Evolutionary conservation across 2,329 filamentous ascomycete genomes (phyloP).

Genomic region (Aspergillus cejpii): DNA sequence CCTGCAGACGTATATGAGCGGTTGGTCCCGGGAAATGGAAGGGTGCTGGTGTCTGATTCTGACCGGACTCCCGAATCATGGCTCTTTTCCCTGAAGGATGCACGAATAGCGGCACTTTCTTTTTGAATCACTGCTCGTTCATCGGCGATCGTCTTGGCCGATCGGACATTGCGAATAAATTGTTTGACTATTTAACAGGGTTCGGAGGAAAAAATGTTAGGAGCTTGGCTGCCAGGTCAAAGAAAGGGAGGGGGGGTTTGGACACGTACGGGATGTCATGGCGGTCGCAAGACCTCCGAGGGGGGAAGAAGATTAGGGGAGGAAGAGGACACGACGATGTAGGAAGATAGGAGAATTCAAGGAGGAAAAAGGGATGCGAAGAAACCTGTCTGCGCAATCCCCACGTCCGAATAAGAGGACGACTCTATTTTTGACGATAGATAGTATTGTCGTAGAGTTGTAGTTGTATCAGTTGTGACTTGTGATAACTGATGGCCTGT

Average conservation of each 20-base stretch:
- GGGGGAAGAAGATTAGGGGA: constrained; percentile 23
- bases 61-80: constrained; percentile 86
- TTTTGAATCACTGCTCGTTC: constrained; percentile 98
- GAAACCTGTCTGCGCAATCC: constrained; percentile 16
- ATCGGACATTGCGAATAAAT: constrained; percentile 98
- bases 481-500: neutral
- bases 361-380: constrained; percentile 15
- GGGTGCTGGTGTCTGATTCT: constrained; percentile 25
- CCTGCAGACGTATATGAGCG: constrained; percentile 46
- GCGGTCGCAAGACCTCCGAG: constrained; percentile 46
- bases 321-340: constrained; percentile 12
- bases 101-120: constrained; percentile 94
- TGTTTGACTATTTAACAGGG: constrained; percentile 69
- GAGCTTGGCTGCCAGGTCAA: constrained; percentile 22
- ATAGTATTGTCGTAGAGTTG: constrained; percentile 3
- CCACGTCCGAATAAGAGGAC: neutral
- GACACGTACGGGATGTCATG: constrained; percentile 53
- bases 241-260: constrained; percentile 14
- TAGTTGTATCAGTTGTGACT: no score
- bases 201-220: constrained; percentile 8
- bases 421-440: neutral
- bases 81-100: constrained; percentile 96
- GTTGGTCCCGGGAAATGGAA: constrained; percentile 1
- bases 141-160: constrained; percentile 97
- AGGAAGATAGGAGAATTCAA: constrained; percentile 6